Conservation (phyloP, 202 grass and related monocot species). For the Zizania palustris region DNA sequence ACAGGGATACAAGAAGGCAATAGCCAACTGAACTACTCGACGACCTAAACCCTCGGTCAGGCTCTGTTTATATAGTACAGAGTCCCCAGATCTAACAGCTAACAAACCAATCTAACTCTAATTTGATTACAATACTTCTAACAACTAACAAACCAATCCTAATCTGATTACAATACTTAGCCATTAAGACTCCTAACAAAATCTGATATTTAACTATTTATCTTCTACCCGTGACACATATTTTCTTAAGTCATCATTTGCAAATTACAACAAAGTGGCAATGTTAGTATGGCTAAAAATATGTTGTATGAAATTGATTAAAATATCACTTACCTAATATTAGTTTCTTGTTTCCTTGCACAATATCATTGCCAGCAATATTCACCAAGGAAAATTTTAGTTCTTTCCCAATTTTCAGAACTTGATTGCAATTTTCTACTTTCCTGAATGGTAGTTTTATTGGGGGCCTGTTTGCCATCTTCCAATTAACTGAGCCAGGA, state of each 20-base stretch:
- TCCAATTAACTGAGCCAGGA: constrained; percentile 88
- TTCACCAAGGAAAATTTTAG: constrained; percentile 97
- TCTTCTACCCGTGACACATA: too few relatives aligned
- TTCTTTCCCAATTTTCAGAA: constrained; percentile 93
- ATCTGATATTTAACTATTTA: too few relatives aligned
- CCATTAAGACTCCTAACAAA: too few relatives aligned
- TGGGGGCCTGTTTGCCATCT: constrained; percentile 80
- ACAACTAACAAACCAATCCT: too few relatives aligned
- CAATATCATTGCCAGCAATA: constrained; percentile 94
- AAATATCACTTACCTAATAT: constrained; percentile 71
- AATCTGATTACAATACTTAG: too few relatives aligned
- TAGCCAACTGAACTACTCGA: too few relatives aligned
- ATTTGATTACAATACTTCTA: too few relatives aligned
- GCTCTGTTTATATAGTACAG: too few relatives aligned
- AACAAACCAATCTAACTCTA: too few relatives aligned
- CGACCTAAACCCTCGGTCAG: too few relatives aligned
- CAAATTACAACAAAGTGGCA: constrained; percentile 3
- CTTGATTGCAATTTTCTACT: constrained; percentile 99
- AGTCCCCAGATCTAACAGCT: too few relatives aligned
- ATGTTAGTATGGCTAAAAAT: not conserved
- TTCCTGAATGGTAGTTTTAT: constrained; percentile 95
- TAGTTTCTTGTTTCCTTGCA: constrained; percentile 97
- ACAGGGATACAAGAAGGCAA: too few relatives aligned
- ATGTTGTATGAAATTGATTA: constrained; percentile 2
- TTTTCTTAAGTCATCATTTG: constrained; percentile 5